phyloP scores from a whole-genome alignment of 2,329 filamentous ascomycete genomes.

The Curvularia hawaiiensis region DNA sequence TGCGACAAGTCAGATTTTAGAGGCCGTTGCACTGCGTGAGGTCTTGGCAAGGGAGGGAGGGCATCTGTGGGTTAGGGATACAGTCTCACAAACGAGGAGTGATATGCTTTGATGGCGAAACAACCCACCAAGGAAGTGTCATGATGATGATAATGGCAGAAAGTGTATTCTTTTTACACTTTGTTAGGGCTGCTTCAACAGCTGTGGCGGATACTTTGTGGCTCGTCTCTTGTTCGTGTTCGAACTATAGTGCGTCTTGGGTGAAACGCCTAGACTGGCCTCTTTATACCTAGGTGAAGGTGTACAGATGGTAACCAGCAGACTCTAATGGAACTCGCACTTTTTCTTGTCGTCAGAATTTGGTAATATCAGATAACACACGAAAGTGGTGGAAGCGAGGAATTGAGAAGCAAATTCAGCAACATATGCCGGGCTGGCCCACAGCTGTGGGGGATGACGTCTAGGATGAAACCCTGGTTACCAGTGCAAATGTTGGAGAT shows the following conservation, averaged over 20 bases:
- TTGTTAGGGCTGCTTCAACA: conserved; percentile 58
- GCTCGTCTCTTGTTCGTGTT: conserved; percentile 59
- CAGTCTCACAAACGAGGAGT: conserved; percentile 60
- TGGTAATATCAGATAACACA: background rate
- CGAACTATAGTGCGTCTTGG: conserved; percentile 26
- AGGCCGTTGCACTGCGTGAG: background rate
- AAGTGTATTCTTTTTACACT: conserved; percentile 53
- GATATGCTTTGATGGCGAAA: conserved; percentile 55
- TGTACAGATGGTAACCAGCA: conserved; percentile 22
- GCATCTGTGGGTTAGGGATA: background rate
- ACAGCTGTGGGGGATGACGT: conserved; percentile 26
- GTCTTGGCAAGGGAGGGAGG: background rate
- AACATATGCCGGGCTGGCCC: conserved; percentile 30
- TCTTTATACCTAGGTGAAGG: conserved; percentile 7
- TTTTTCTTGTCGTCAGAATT: conserved; percentile 19
- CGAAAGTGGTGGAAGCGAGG: conserved; percentile 21
- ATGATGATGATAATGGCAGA: conserved; percentile 71
- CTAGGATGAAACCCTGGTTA: conserved; percentile 20
- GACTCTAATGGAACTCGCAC: conserved; percentile 14
- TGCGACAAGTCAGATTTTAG: background rate
- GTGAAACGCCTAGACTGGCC: conserved; percentile 29
- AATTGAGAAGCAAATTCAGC: conserved; percentile 32
- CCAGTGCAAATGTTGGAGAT: conserved; percentile 29
- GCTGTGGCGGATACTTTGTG: conserved; percentile 74
- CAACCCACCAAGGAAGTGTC: conserved; percentile 61